phyloP scores from a whole-genome alignment of 805 yeast species.

The Kuraishia cidri region DNA sequence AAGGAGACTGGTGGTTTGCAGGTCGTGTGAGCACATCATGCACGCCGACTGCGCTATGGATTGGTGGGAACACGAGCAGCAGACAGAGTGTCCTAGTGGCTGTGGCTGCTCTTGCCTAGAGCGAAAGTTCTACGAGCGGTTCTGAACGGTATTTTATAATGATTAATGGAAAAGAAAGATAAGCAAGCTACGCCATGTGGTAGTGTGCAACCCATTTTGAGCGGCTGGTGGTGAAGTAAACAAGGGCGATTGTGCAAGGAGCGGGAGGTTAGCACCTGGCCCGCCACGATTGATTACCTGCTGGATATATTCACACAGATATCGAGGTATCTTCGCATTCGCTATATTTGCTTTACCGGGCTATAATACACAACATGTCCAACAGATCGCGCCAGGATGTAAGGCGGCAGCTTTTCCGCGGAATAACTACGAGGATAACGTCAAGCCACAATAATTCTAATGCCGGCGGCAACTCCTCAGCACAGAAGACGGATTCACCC shows the following conservation, averaged over 20 bases:
- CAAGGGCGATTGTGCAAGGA: too few relatives aligned
- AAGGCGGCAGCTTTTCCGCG: slow-evolving; percentile 22
- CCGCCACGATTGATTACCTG: too few relatives aligned
- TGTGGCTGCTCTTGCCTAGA: slow-evolving; percentile 70
- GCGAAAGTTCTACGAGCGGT: not conserved
- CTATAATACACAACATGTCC: too few relatives aligned
- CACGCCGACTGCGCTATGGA: slow-evolving; percentile 71
- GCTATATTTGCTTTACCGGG: too few relatives aligned
- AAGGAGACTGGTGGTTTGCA: slow-evolving; percentile 59
- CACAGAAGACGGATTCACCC: slow-evolving; percentile 3
- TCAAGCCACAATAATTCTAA: slow-evolving; percentile 1
- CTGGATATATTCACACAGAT: too few relatives aligned
- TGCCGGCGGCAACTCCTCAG: not conserved
- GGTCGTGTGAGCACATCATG: slow-evolving; percentile 66
- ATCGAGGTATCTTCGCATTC: too few relatives aligned
- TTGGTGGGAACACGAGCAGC: slow-evolving; percentile 58
- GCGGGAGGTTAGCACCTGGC: too few relatives aligned
- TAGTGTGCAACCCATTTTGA: too few relatives aligned
- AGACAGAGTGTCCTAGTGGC: slow-evolving; percentile 67
- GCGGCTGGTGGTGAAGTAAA: too few relatives aligned
- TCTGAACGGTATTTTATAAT: not conserved
- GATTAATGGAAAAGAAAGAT: too few relatives aligned
- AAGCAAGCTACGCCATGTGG: too few relatives aligned
- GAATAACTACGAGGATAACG: slow-evolving; percentile 18
- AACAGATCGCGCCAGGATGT: slow-evolving; percentile 17